These are phyloP conservation scores for Orychophragmus violaceus DNA, from an alignment of 345 rosid genomes.

Conservation along the genomic window DNA sequence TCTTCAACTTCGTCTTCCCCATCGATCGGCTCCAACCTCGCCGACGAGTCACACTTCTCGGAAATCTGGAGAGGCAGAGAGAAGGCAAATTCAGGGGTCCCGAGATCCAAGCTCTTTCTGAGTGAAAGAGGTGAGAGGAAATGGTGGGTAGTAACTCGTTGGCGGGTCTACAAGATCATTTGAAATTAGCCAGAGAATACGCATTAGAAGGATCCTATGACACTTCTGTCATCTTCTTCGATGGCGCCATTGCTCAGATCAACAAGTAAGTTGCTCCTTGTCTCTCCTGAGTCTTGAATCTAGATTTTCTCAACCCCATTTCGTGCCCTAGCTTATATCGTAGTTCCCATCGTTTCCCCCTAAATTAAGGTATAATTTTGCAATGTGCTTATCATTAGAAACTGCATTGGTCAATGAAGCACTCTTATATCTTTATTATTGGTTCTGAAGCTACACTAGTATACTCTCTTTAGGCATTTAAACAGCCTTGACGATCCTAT, in stretches of 20 bases:
- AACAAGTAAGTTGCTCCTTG: conserved; percentile 48
- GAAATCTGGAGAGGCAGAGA: background rate
- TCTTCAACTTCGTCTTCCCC: background rate
- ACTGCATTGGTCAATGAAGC: background rate
- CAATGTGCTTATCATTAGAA: background rate
- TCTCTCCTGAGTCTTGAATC: background rate
- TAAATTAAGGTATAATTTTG: background rate
- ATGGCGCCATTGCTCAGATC: conserved; percentile 99
- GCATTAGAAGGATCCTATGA: conserved; percentile 95
- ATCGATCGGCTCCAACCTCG: conserved; percentile 43
- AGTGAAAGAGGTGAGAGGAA: conserved; percentile 9
- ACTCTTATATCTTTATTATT: background rate
- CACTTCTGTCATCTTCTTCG: conserved; percentile 93
- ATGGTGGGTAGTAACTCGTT: conserved; percentile 57
- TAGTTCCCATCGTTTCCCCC: background rate
- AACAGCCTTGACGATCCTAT: conserved; percentile 76
- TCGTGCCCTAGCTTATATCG: conserved; percentile 39
- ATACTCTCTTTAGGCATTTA: conserved; percentile 52
- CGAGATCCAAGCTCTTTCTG: conserved; percentile 2
- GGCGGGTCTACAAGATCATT: conserved; percentile 92
- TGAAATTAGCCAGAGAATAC: conserved; percentile 91
- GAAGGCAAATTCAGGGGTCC: background rate
- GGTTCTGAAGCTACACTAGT: background rate
- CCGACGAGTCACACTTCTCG: conserved; percentile 35
- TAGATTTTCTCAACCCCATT: conserved; percentile 52